These are phyloP conservation scores for Hyphodiscus hymeniophilus DNA, from an alignment of 495 filamentous ascomycete genomes.

Conservation along the genomic window DNA sequence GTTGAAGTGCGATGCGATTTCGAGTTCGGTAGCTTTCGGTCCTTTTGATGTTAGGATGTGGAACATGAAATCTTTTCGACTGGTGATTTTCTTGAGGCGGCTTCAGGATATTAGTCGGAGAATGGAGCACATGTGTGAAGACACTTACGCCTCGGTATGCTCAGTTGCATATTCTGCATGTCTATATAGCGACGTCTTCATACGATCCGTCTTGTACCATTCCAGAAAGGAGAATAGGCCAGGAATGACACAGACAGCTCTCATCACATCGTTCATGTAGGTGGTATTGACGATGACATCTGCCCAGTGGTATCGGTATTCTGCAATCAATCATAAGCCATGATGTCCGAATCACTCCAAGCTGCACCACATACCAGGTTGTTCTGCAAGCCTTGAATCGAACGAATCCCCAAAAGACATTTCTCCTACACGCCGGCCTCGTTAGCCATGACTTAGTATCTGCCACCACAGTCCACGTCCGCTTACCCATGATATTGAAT, in stretches of 20 bases:
- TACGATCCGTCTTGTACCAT: constrained; percentile 3
- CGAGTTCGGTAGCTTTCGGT: constrained; percentile 1
- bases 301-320: constrained; percentile 8
- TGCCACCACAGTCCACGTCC: neutral
- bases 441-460: neutral
- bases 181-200: constrained; percentile 3
- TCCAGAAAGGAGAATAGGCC: constrained; percentile 8
- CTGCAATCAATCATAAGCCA: neutral
- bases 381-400: constrained; percentile 6
- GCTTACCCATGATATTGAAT: constrained; percentile 41
- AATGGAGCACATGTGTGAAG: neutral
- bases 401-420: constrained; percentile 14
- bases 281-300: constrained; percentile 10
- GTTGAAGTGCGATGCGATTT: constrained; percentile 29
- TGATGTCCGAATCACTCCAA: neutral
- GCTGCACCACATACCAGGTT: neutral
- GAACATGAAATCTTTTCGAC: constrained; percentile 22
- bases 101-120: neutral
- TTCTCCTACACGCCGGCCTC: neutral
- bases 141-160: constrained; percentile 9
- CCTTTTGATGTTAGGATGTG: constrained; percentile 14
- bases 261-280: constrained; percentile 11
- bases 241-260: constrained; percentile 6
- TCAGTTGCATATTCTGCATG: constrained; percentile 12
- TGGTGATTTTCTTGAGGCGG: constrained; percentile 4